phyloP scores from a whole-genome alignment of 2,329 filamentous ascomycete species.

The Alternaria ventricosa region DNA sequence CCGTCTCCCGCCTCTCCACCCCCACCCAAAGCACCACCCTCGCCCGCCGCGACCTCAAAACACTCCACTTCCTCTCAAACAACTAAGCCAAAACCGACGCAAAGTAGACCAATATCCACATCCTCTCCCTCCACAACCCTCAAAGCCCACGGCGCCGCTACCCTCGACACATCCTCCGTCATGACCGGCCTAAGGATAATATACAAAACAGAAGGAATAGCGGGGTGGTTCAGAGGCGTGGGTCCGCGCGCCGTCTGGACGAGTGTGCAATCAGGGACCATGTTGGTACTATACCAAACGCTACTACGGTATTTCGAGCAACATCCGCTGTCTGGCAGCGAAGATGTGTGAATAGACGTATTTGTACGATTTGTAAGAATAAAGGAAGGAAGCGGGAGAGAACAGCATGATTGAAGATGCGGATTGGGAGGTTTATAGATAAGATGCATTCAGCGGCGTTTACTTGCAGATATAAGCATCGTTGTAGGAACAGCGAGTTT shows the following conservation, averaged over 20 bases:
- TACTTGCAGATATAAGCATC: background rate
- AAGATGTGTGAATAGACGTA: slow-evolving; percentile 22
- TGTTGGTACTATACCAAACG: slow-evolving; percentile 94
- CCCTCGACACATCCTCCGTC: slow-evolving; percentile 88
- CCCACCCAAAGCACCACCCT: slow-evolving; percentile 21
- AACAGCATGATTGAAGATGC: background rate
- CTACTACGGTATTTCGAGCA: slow-evolving; percentile 77
- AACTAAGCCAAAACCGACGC: slow-evolving; percentile 30
- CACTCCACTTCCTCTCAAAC: slow-evolving; percentile 33
- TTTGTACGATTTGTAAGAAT: background rate
- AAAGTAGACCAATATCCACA: slow-evolving; percentile 80
- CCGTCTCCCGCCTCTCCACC: slow-evolving; percentile 15
- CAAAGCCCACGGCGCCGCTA: slow-evolving; percentile 76
- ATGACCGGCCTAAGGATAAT: slow-evolving; percentile 83
- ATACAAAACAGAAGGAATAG: slow-evolving; percentile 86
- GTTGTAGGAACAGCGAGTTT: background rate
- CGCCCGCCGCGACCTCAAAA: slow-evolving; percentile 38
- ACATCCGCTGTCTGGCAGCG: slow-evolving; percentile 46
- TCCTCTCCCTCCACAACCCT: slow-evolving; percentile 87
- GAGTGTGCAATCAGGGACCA: slow-evolving; percentile 93
- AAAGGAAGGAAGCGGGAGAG: background rate
- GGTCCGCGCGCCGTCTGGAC: slow-evolving; percentile 95
- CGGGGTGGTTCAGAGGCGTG: slow-evolving; percentile 92
- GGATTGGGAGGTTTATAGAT: background rate
- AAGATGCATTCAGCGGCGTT: slow-evolving; percentile 14